Base-by-base conservation (phyloP, 2,329 filamentous ascomycete species). In the Penicillium rolfsii region DNA sequence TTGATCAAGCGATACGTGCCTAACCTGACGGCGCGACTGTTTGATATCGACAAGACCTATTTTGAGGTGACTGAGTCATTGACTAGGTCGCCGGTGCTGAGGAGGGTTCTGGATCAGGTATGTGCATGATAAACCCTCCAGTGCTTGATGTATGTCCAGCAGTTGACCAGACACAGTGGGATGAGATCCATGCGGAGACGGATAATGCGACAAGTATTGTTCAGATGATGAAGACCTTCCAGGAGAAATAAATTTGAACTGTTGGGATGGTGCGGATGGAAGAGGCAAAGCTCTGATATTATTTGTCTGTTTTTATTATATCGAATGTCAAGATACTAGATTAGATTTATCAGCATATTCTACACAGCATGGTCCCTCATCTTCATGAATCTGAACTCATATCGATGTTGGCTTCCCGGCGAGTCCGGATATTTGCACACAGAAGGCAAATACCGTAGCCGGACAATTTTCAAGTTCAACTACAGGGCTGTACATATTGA, bases 1-100 rank as follows among this genome's bases (percentile, higher is more conserved):
- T 82, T 98, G 72, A 86, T 97, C 68, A 94, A 93, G 72, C 97
- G 97, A 80, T 98, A 98, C 80, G 97, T 98, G 67, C 94, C 94
- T 69, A 98, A 98, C 79, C 93, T 98, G 68, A 97, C 94, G 63
- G 94, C 94, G 58, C 88, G 88, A 80, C 94, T 94, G 14, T 98
- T 98, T 76, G 91, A 91, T 75, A 82, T 97, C 65, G 96, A 92
- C 60, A 95, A 91, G 84, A 93, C 97, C 81, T 98, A 98, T 82
- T 97, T 98, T 80, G 92, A 97, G 85, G 45, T 48, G 19, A 48
- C 45, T 11, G 45, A 48, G 45, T 48, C 45, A 11, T 48, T 48
- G 19, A 48, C 45, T 26, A 26, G 45, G n/a, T 48, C 45, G 46
- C 46, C 46, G 24, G 46, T 49, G 26, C 24, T 49, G 24, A 49